These are phyloP conservation scores for Ophiostoma quercus DNA, from an alignment of 2,329 filamentous ascomycete species.

Conservation along the genomic window DNA sequence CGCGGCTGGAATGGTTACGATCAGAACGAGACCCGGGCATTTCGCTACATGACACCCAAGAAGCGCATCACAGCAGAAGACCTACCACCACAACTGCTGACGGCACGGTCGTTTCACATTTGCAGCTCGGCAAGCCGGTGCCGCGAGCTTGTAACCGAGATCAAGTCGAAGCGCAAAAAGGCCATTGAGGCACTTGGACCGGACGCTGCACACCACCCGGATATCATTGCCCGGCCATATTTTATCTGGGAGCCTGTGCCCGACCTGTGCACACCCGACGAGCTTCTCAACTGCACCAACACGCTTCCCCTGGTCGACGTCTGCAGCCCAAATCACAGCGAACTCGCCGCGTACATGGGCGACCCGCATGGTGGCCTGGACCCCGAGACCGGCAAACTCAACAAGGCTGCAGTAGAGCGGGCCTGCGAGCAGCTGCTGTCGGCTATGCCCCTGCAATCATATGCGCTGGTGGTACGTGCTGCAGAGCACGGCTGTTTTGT, in stretches of 20 bases:
- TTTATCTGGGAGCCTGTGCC: conserved; percentile 97
- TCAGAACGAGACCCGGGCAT: conserved; percentile 55
- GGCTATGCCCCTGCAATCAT: conserved; percentile 59
- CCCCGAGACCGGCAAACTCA: conserved; percentile 50
- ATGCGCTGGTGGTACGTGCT: conserved; percentile 63
- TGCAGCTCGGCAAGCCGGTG: conserved; percentile 77
- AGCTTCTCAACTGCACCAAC: conserved; percentile 60
- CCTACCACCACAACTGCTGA: conserved; percentile 60
- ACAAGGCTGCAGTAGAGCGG: conserved; percentile 49
- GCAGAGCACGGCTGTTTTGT: conserved; percentile 68
- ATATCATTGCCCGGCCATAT: conserved; percentile 48
- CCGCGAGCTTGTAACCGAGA: conserved; percentile 66
- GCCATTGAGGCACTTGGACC: conserved; percentile 29
- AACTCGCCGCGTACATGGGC: conserved; percentile 82
- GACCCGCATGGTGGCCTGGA: conserved; percentile 50
- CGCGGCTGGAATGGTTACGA: conserved; percentile 89
- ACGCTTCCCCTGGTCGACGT: conserved; percentile 57
- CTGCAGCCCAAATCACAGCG: conserved; percentile 76
- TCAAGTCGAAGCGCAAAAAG: conserved; percentile 49
- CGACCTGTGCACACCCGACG: conserved; percentile 70
- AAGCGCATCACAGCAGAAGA: conserved; percentile 69
- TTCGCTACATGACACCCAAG: conserved; percentile 85
- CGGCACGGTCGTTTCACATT: conserved; percentile 76
- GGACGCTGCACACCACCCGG: neutral
- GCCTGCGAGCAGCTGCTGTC: conserved; percentile 58